Evolutionary conservation across 805 yeast species (phyloP).

Genomic region (Candida odintsovae): DNA sequence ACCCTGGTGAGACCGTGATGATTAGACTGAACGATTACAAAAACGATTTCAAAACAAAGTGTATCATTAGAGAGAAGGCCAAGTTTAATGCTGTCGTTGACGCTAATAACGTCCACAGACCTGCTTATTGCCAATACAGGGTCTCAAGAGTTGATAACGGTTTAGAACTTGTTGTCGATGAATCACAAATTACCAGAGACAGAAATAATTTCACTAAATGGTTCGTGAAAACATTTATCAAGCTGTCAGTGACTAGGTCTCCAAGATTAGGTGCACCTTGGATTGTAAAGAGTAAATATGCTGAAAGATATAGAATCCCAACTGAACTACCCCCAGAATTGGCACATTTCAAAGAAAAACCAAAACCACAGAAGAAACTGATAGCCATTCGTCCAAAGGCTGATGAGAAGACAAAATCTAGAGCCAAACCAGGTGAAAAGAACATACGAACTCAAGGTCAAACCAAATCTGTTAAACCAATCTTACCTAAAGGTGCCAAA

Average conservation of each 20-base stretch:
- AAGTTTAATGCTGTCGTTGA: slow-evolving; percentile 51
- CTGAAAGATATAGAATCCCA: slow-evolving; percentile 61
- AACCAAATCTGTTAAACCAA: background rate
- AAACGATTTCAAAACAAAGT: slow-evolving; percentile 25
- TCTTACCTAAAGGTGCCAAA: slow-evolving; percentile 5
- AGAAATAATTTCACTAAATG: slow-evolving; percentile 85
- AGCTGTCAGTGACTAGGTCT: slow-evolving; percentile 56
- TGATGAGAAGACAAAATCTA: slow-evolving; percentile 5
- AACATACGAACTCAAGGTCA: background rate
- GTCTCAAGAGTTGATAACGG: slow-evolving; percentile 51
- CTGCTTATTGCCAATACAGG: slow-evolving; percentile 64
- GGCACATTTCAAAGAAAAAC: slow-evolving; percentile 23
- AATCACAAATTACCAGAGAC: slow-evolving; percentile 71
- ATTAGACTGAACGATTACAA: slow-evolving; percentile 36
- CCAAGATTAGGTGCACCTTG: slow-evolving; percentile 91
- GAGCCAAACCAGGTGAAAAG: slow-evolving; percentile 1
- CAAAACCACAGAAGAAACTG: slow-evolving; percentile 2
- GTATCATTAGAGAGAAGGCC: slow-evolving; percentile 80
- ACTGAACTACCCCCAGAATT: slow-evolving; percentile 53
- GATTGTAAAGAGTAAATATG: slow-evolving; percentile 80
- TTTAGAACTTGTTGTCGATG: slow-evolving; percentile 65
- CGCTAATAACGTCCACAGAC: slow-evolving; percentile 33
- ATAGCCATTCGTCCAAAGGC: slow-evolving; percentile 9
- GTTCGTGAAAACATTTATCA: slow-evolving; percentile 86
- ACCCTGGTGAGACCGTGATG: slow-evolving; percentile 83